Evolutionary conservation across 768 basidiomycete genomes (phyloP).

Genomic region (Lactarius hengduanensis): DNA sequence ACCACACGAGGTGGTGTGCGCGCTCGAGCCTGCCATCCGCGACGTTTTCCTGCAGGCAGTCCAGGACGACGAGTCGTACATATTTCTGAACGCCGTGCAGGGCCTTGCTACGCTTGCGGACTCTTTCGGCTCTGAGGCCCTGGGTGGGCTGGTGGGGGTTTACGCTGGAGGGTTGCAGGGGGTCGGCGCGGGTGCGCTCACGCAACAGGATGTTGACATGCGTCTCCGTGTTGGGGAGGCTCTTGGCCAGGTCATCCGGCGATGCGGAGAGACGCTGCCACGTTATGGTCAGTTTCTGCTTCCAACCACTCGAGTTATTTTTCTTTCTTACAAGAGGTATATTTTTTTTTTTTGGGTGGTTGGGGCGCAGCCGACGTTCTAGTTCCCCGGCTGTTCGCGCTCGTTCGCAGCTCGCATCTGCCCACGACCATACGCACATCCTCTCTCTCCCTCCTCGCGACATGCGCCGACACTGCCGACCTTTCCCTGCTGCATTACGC

Average conservation of each 20-base stretch:
- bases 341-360: conserved; percentile 1
- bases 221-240: conserved; percentile 84
- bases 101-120: conserved; percentile 87
- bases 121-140: conserved; percentile 67
- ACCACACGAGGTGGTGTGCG: conserved; percentile 46
- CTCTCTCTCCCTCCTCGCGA: conserved; percentile 66
- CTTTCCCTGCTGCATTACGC: conserved; percentile 63
- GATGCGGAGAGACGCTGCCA: conserved; percentile 67
- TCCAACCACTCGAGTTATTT: conserved; percentile 26
- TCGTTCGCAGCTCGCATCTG: conserved; percentile 56
- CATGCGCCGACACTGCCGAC: conserved; percentile 63
- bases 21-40: conserved; percentile 77
- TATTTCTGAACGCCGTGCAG: conserved; percentile 90
- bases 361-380: conserved; percentile 56
- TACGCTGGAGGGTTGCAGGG: conserved; percentile 60
- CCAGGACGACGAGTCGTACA: conserved; percentile 93
- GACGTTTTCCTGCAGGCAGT: conserved; percentile 83
- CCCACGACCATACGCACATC: conserved; percentile 76
- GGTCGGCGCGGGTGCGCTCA: conserved; percentile 45
- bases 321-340: background rate
- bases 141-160: conserved; percentile 60
- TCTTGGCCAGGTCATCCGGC: conserved; percentile 68
- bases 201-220: conserved; percentile 66
- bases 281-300: conserved; percentile 54
- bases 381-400: conserved; percentile 65